phyloP scores from a whole-genome alignment of 768 basidiomycete genomes.

The Piloderma croceum region DNA sequence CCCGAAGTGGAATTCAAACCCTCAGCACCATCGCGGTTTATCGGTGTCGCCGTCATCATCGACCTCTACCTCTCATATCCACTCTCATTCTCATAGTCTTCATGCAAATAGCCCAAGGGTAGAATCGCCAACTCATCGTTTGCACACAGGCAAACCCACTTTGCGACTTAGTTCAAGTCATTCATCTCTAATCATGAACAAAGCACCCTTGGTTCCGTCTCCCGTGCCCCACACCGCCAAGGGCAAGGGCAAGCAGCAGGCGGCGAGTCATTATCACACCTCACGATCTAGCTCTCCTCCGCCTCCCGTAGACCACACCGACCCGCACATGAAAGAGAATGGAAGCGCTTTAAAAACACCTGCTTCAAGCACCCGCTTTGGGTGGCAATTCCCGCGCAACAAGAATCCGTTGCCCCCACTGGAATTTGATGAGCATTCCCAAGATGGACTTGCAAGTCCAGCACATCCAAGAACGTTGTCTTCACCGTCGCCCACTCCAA shows the following conservation, averaged over 20 bases:
- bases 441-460: constrained; percentile 12
- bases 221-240: background rate
- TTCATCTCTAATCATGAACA: background rate
- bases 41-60: constrained; percentile 1
- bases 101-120: background rate
- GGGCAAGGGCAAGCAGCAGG: background rate
- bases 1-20: constrained; percentile 42
- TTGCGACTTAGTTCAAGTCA: background rate
- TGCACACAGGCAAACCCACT: background rate
- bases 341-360: too few species aligned
- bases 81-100: background rate
- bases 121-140: background rate
- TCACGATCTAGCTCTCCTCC: background rate
- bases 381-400: constrained; percentile 36
- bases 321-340: background rate
- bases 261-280: background rate
- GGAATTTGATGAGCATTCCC: constrained; percentile 29
- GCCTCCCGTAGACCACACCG: background rate
- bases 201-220: background rate
- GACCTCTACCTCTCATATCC: constrained; percentile 11
- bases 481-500: constrained; percentile 23
- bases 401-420: constrained; percentile 33
- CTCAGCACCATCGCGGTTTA: background rate
- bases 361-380: constrained; percentile 24
- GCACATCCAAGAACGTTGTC: constrained; percentile 14